Evolutionary conservation across 345 rosid genomes (phyloP).

Genomic region (Iberis pinnata): DNA sequence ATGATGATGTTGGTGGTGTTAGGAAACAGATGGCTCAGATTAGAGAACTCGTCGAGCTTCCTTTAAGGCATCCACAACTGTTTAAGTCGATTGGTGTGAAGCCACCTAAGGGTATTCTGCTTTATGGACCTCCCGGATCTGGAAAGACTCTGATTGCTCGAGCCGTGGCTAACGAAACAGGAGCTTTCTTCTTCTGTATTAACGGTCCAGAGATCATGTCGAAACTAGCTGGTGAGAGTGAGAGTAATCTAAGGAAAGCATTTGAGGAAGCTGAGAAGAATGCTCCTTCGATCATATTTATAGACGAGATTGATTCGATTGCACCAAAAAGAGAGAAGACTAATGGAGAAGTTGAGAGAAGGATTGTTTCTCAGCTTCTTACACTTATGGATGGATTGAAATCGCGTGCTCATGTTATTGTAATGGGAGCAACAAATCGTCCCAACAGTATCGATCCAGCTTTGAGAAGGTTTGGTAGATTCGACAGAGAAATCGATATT

Average conservation of each 20-base stretch:
- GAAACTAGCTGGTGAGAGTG: slow-evolving; percentile 96
- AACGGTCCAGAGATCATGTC: slow-evolving; percentile 98
- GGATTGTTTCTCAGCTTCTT: slow-evolving; percentile 89
- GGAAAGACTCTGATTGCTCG: slow-evolving; percentile 93
- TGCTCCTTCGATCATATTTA: slow-evolving; percentile 91
- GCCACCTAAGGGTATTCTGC: slow-evolving; percentile 91
- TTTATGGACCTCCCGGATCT: slow-evolving; percentile 82
- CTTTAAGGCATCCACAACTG: slow-evolving; percentile 87
- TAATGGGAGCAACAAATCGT: slow-evolving; percentile 97
- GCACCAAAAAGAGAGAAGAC: slow-evolving; percentile 98
- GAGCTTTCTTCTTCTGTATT: slow-evolving; percentile 93
- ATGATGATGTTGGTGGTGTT: slow-evolving; percentile 98
- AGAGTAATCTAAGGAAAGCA: slow-evolving; percentile 93
- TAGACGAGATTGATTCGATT: slow-evolving; percentile 90
- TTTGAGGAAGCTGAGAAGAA: slow-evolving; percentile 97
- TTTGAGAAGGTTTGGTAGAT: slow-evolving; percentile 88
- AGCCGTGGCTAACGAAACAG: slow-evolving; percentile 94
- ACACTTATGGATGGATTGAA: slow-evolving; percentile 96
- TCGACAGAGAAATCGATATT: slow-evolving; percentile 88
- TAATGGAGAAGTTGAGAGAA: slow-evolving; percentile 93
- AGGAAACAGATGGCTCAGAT: slow-evolving; percentile 99
- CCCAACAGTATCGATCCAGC: slow-evolving; percentile 97
- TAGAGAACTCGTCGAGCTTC: slow-evolving; percentile 88
- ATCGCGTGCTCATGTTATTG: slow-evolving; percentile 86
- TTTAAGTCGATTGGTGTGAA: slow-evolving; percentile 97